A percentile compares a stretch with the other conserved stretches of the same genome.
phyloP scores from a whole-genome alignment of 257 asterid species.

The Fraxinus anomala region DNA sequence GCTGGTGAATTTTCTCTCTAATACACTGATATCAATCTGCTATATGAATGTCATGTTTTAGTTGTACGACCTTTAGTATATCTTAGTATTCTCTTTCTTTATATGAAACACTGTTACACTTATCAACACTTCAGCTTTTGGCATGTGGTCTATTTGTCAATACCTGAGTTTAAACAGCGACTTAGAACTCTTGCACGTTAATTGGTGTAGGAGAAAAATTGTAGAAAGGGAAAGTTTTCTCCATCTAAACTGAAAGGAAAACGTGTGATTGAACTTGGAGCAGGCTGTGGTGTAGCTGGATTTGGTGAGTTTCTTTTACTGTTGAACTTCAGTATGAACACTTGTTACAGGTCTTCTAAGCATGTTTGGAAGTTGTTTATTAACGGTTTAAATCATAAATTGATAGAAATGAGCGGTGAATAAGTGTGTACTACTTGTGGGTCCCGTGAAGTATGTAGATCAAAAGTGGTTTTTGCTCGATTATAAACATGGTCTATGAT shows the following conservation, averaged over 20 bases:
- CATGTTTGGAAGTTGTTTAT: too few relatives aligned
- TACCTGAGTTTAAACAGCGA: conserved; percentile 25
- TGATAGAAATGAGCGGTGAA: too few relatives aligned
- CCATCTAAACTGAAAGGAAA: conserved; percentile 88
- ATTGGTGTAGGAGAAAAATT: conserved; percentile 68
- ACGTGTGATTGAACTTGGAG: conserved; percentile 97
- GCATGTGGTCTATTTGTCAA: neutral
- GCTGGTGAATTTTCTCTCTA: neutral
- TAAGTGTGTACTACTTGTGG: too few relatives aligned
- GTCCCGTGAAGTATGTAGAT: too few relatives aligned
- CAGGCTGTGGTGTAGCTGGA: conserved; percentile 99
- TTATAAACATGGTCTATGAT: too few relatives aligned
- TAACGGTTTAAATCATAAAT: too few relatives aligned
- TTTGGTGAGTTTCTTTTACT: conserved; percentile 58
- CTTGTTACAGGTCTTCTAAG: conserved; percentile 1
- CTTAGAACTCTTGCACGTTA: conserved; percentile 26
- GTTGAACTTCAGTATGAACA: conserved; percentile 3
- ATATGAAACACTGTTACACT: neutral
- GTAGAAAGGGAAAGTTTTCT: conserved; percentile 84
- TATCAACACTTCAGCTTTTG: neutral
- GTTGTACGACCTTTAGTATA: neutral
- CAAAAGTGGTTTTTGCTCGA: too few relatives aligned
- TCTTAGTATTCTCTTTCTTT: conserved; percentile 1
- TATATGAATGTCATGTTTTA: neutral
- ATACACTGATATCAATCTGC: neutral